These are phyloP conservation scores for Panaeolus papilionaceus DNA, from an alignment of 768 basidiomycete species.

Conservation along the genomic window DNA sequence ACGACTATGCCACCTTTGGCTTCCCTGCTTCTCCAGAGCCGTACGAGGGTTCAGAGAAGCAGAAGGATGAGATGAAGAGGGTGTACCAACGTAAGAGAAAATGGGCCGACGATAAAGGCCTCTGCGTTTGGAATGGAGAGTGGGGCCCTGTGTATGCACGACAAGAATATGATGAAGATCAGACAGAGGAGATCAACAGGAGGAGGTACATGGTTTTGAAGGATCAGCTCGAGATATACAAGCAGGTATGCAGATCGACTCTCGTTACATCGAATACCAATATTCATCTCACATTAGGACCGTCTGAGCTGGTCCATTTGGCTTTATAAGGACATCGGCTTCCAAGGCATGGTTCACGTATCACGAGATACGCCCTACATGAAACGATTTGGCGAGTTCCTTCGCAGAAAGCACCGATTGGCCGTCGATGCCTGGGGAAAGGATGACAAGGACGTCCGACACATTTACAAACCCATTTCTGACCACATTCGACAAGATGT, in stretches of 20 bases:
- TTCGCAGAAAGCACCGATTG: slow-evolving; percentile 76
- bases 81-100: slow-evolving; percentile 75
- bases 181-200: slow-evolving; percentile 73
- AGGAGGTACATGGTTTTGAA: slow-evolving; percentile 66
- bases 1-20: slow-evolving; percentile 77
- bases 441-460: slow-evolving; percentile 61
- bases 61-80: slow-evolving; percentile 52
- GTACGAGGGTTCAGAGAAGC: slow-evolving; percentile 60
- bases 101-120: slow-evolving; percentile 71
- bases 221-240: slow-evolving; percentile 78
- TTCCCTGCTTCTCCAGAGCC: slow-evolving; percentile 70
- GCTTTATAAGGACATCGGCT: slow-evolving; percentile 86
- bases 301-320: slow-evolving; percentile 83
- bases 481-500: slow-evolving; percentile 59
- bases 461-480: slow-evolving; percentile 69
- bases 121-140: slow-evolving; percentile 85
- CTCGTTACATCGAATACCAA: neutral
- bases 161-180: slow-evolving; percentile 60
- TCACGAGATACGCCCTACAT: slow-evolving; percentile 73
- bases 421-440: slow-evolving; percentile 83
- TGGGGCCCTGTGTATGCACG: slow-evolving; percentile 86
- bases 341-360: slow-evolving; percentile 84
- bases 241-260: slow-evolving; percentile 47
- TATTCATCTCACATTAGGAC: slow-evolving; percentile 43
- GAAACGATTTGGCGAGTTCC: slow-evolving; percentile 67